phyloP scores from a whole-genome alignment of 2,329 filamentous ascomycete genomes.

The Hypomyces rosellus region DNA sequence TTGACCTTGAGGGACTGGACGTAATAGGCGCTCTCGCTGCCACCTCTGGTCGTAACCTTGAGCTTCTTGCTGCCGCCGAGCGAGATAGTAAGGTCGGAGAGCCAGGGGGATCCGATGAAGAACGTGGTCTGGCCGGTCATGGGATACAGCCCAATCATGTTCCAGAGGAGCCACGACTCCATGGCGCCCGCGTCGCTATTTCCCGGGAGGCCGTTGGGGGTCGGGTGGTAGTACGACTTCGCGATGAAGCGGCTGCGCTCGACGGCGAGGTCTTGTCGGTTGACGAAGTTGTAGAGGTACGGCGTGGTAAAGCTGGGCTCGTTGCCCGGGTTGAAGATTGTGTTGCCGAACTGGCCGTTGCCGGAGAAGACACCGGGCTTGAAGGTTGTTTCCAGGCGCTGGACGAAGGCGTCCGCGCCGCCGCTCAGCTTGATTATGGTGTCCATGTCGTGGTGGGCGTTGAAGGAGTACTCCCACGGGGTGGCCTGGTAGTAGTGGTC shows the following conservation, averaged over 20 bases:
- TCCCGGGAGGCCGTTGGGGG: slow-evolving; percentile 54
- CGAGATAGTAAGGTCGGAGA: slow-evolving; percentile 51
- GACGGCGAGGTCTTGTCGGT: slow-evolving; percentile 56
- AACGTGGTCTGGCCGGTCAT: slow-evolving; percentile 64
- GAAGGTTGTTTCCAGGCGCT: slow-evolving; percentile 57
- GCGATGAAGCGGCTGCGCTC: slow-evolving; percentile 52
- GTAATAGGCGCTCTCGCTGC: slow-evolving; percentile 45
- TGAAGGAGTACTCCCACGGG: slow-evolving; percentile 62
- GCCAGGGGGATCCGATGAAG: slow-evolving; percentile 59
- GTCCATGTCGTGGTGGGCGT: slow-evolving; percentile 59
- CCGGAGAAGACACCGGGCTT: slow-evolving; percentile 37
- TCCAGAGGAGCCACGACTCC: slow-evolving; percentile 65
- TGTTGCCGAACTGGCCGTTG: slow-evolving; percentile 42
- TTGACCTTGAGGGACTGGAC: slow-evolving; percentile 64
- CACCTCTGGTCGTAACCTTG: slow-evolving; percentile 46
- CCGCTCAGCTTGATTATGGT: slow-evolving; percentile 48
- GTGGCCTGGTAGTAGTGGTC: slow-evolving; percentile 53
- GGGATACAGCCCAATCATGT: slow-evolving; percentile 62
- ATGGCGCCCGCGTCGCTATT: slow-evolving; percentile 68
- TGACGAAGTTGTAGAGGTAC: slow-evolving; percentile 63
- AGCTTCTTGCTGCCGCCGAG: slow-evolving; percentile 50
- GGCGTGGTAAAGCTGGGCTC: slow-evolving; percentile 62
- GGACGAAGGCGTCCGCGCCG: slow-evolving; percentile 48
- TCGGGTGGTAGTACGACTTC: slow-evolving; percentile 51
- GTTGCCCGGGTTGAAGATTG: slow-evolving; percentile 62